Evolutionary conservation across 441 rosid genomes (phyloP), one percentile per base, ranked within the genome.

Genomic region (Erodium texanum): DNA sequence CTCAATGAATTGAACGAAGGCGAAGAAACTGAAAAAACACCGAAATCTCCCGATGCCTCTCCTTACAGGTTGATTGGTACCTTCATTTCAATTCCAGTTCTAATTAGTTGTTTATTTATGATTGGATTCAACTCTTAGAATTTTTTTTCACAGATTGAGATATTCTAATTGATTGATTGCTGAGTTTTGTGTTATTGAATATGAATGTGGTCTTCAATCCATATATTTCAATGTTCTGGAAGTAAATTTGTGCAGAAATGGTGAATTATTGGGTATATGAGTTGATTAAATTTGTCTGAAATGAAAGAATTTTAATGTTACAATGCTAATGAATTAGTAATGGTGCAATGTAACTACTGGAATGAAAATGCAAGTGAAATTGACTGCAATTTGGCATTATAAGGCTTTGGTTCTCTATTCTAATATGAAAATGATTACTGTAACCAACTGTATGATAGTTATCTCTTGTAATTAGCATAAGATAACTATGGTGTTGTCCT

Each of bases 1-100:
- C 89, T 90, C 29, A 86, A 75, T 71, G 96, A 90, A 74, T 76
- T 93, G 72, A 90, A 93, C 79, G 81, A 72, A 74, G 97, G 89
- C 6, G 96, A 87, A 69, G 88, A 85, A 66, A 89, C 82, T 16
- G 87, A 83, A 15, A 43, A 14, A 43, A 10, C 50, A 3, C 50
- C 50, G 7, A 75, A 80, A 71, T 70, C 78, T n/a, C 75, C 76
- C 61, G 67, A 79, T 38, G 77, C 27, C 22, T 82, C 92, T 69
- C 90, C 88, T 66, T 77, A 79, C 79, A 88, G 58, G 36, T 69
- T 19, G 24, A 22, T 56, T 20, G 14, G 62, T 56, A 7, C 62
- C 62, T 56, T 41, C 63, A 19, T 50, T 67, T 10, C 22, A 32
- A 41, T 65, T 24, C n/a, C 66, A 62, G 22, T 67, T 24, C 24